These are phyloP conservation scores for Crithidia brevicula DNA, from an alignment of 208 protist species.

Conservation along the genomic window DNA sequence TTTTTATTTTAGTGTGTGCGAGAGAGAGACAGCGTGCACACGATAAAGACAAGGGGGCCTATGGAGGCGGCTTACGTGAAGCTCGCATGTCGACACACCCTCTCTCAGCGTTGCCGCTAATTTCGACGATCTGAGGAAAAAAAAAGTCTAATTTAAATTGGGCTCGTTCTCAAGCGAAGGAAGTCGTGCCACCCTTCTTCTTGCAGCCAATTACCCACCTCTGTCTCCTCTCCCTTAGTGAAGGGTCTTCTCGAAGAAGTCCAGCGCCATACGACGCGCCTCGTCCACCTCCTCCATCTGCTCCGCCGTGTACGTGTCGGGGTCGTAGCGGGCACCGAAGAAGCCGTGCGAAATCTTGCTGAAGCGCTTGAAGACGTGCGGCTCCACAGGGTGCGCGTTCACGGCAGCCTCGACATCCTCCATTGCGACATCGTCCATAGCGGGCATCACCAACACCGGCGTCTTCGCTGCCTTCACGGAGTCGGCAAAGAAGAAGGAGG, in stretches of 20 bases:
- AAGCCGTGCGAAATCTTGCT: conserved; percentile 55
- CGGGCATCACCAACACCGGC: conserved; percentile 52
- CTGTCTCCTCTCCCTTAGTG: neutral
- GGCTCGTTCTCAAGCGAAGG: no score
- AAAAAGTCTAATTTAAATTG: no score
- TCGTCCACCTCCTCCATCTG: conserved; percentile 35
- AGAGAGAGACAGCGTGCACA: no score
- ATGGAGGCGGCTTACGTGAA: no score
- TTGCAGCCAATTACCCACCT: neutral
- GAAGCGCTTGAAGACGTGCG: conserved; percentile 48
- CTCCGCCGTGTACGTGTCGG: conserved; percentile 32
- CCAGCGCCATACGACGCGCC: conserved; percentile 25
- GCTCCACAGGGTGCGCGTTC: conserved; percentile 23
- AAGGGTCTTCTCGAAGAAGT: conserved; percentile 46
- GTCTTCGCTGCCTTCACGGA: conserved; percentile 21
- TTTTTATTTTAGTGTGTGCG: no score
- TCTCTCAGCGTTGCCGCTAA: no score
- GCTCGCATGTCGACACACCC: no score
- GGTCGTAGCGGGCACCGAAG: conserved; percentile 49
- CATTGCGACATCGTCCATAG: conserved; percentile 50
- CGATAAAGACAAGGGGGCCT: no score
- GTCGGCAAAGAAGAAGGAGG: conserved; percentile 36
- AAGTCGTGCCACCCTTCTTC: no score
- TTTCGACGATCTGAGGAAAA: no score
- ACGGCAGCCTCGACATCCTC: conserved; percentile 43